Base-by-base conservation (phyloP, 192 early-diverging fungal species). In the Backusella tuberculispora region DNA sequence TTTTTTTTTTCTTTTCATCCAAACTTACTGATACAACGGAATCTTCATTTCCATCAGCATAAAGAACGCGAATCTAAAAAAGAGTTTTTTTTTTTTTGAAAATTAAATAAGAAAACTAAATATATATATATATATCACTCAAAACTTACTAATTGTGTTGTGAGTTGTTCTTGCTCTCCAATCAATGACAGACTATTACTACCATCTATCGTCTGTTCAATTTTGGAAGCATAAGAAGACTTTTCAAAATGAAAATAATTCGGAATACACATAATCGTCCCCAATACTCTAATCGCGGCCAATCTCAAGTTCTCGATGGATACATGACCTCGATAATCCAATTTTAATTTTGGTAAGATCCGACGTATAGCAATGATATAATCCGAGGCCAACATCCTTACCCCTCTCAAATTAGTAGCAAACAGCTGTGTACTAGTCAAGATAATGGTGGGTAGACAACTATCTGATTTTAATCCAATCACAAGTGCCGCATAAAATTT, bases 321-420 rank as follows among this genome's bases (percentile, higher is more conserved):
- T 4, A 88, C 41, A 38, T 53, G 44, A 21, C 56, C 77, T 24
- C 72, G 48, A 63, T 83, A 84, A 4, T 76, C 77, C n/a, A 75
- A 74, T 42, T 74, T 77, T 21, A 83, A 60, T 46, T 74, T 80
- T 7, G 88, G 88, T 63, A 94, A 71, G 37, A 94, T 73, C 40
- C 90, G 85, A 46, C 85, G 83, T 9, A 93, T 81, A 12, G 85
- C 92, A 34, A 90, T 71, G 3, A 95, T 83, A 81, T 90, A 92
- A 65, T 94, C 88, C 0, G 93, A 88, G 5, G 91, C 83, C 46
- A 94, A 82, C 75, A 94, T 84, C 7, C 92, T 88, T 13, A 90
- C 80, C 15, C 95, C 95, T n/a, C 90, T 83, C 34, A 95, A 78
- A 8, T 92, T 89, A 17, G 80, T 81, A 1, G 86, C 80, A 72